Conservation (phyloP, 495 filamentous ascomycete species). For the Neurospora sp. region DNA sequence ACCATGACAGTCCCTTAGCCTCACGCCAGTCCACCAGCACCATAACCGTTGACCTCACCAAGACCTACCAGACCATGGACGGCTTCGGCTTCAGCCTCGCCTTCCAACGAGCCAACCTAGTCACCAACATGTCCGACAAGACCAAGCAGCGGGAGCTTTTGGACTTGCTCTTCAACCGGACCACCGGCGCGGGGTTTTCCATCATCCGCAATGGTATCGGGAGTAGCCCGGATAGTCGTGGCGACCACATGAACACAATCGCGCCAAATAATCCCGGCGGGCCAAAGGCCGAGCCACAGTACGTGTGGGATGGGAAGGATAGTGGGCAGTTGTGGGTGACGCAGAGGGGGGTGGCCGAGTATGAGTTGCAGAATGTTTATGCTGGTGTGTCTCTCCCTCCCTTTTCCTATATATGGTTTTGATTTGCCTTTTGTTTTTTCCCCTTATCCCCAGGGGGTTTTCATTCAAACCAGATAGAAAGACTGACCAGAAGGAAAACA, state of each 20-base stretch:
- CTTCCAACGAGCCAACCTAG: slow-evolving; percentile 45
- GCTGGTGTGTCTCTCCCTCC: slow-evolving; percentile 23
- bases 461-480: background rate
- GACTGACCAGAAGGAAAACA: background rate
- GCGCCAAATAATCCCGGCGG: slow-evolving; percentile 36
- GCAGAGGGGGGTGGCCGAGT: slow-evolving; percentile 36
- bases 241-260: slow-evolving; percentile 40
- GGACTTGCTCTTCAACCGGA: slow-evolving; percentile 43
- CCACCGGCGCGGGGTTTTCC: slow-evolving; percentile 41
- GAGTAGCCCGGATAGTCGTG: slow-evolving; percentile 31
- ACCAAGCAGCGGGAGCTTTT: slow-evolving; percentile 34
- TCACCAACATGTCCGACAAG: slow-evolving; percentile 38
- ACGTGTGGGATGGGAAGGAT: slow-evolving; percentile 44
- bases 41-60: slow-evolving; percentile 33
- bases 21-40: slow-evolving; percentile 20
- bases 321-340: slow-evolving; percentile 42
- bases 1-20: slow-evolving; percentile 4
- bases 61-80: slow-evolving; percentile 38
- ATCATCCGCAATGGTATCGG: slow-evolving; percentile 50
- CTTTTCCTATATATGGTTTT: background rate
- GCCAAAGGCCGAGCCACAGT: slow-evolving; percentile 30
- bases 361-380: slow-evolving; percentile 42
- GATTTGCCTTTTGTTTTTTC: background rate
- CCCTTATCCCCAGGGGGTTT: too few relatives aligned
- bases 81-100: slow-evolving; percentile 44